Evolutionary conservation across 192 early-diverging fungal genomes (phyloP), one percentile per base, ranked within the genome.

Genomic region (Backusella macrospora): DNA sequence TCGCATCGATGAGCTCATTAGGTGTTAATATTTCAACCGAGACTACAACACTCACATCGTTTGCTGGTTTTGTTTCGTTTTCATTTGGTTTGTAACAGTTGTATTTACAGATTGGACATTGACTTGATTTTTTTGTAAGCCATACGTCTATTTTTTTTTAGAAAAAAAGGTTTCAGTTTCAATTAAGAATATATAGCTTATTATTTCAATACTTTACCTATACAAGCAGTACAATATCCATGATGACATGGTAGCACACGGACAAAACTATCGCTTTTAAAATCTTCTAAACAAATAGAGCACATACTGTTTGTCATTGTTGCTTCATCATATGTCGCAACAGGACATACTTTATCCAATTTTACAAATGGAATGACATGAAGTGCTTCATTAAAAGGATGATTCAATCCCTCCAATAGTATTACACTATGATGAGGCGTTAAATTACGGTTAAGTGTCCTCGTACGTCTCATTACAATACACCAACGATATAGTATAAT

Each of bases 281-380:
- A 81, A n/a, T 81, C 80, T 5, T 81, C 80, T 21, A 77, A 52
- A 55, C 80, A 81, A 46, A 81, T 81, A 10, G 70, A 42, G 49
- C 80, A 81, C 13, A 43, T 55, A 10, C 44, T 47, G 62, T 78
- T 78, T 16, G 47, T 75, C 8, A 71, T 40, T 2, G 45, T 71
- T 13, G 65, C 63, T 23, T 77, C 43, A 18, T 62, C 68, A 48
- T 71, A 71, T 8, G 26, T 47, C 9, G 68, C 18, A 3, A 81
- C 21, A 46, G 76, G 71, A 75, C 64, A 70, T 44, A 71, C n/a
- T 40, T 55, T 73, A 15, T 81, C 70, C 14, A 75, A 44, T 48
- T 77, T 75, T 7, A 74, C 65, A 9, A 69, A 39, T 15, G 42
- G 37, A 66, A 43, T 37, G 12, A 66, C 38, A n/a, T 66, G 65